phyloP scores from a whole-genome alignment of 495 filamentous ascomycete genomes.

The Glutinoglossum americanum region DNA sequence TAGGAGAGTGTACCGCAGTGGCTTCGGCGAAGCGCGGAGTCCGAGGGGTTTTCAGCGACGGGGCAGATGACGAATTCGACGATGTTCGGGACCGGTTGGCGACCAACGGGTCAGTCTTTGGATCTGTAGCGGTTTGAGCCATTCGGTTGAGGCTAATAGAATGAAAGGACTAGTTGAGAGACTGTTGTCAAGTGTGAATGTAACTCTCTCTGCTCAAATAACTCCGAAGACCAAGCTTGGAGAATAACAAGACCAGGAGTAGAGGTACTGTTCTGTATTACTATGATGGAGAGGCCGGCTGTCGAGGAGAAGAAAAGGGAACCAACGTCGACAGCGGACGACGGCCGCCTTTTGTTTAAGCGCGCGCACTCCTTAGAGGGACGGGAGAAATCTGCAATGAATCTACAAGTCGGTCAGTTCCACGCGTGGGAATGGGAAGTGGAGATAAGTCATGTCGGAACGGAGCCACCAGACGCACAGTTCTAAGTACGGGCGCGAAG shows the following conservation, averaged over 20 bases:
- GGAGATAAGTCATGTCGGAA: background rate
- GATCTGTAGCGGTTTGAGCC: background rate
- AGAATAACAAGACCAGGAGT: background rate
- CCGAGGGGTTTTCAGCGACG: constrained; percentile 48
- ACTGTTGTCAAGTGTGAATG: background rate
- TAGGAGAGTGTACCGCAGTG: constrained; percentile 67
- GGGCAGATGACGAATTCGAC: constrained; percentile 1
- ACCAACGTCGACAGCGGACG: background rate
- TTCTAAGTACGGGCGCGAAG: constrained; percentile 3
- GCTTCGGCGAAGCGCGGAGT: constrained; percentile 82
- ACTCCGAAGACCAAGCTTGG: background rate
- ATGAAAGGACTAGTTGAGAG: background rate
- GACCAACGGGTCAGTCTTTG: constrained; percentile 1
- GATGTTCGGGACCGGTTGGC: background rate
- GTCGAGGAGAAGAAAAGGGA: background rate
- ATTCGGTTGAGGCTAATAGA: background rate
- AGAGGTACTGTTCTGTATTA: background rate
- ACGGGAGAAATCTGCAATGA: background rate
- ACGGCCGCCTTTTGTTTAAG: constrained; percentile 1
- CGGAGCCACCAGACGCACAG: background rate
- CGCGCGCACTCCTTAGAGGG: background rate
- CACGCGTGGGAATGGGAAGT: background rate
- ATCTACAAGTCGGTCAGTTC: background rate
- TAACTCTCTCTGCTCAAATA: background rate
- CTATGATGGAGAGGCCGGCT: constrained; percentile 3